phyloP scores from a whole-genome alignment of 108 stramenopile genomes.

The Fragilaria radians region DNA sequence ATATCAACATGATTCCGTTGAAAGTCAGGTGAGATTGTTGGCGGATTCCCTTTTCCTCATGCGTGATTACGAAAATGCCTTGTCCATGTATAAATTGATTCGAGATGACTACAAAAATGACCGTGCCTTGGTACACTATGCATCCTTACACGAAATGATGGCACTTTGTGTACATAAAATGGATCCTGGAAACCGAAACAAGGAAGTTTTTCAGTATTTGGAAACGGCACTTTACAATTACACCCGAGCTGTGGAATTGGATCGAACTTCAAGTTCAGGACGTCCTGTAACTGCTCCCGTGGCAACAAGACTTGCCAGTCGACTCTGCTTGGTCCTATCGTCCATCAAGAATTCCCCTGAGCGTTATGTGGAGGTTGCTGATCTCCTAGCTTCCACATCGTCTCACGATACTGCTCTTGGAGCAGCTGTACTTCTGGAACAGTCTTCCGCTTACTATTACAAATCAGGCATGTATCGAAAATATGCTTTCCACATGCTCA shows the following conservation, averaged over 20 bases:
- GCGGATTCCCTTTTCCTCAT: conserved; percentile 85
- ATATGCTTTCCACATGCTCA: conserved; percentile 88
- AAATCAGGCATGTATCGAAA: conserved; percentile 68
- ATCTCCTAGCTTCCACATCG: conserved; percentile 74
- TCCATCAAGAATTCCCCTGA: conserved; percentile 35
- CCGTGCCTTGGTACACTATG: conserved; percentile 64
- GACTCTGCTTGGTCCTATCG: conserved; percentile 63
- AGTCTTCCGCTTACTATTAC: conserved; percentile 68
- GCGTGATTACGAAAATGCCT: conserved; percentile 72
- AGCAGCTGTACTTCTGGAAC: conserved; percentile 80
- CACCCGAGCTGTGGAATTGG: conserved; percentile 71
- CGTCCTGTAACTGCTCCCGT: conserved; percentile 48
- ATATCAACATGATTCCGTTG: conserved; percentile 77
- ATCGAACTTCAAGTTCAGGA: conserved; percentile 20
- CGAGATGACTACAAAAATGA: conserved; percentile 87
- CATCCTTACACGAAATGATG: conserved; percentile 80
- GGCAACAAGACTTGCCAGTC: conserved; percentile 66
- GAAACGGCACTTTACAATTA: conserved; percentile 70
- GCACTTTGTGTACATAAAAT: conserved; percentile 62
- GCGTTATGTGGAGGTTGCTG: conserved; percentile 75
- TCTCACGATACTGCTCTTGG: conserved; percentile 79
- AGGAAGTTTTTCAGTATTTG: conserved; percentile 36
- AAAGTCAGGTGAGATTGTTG: conserved; percentile 77
- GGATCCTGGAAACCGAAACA: conserved; percentile 38
- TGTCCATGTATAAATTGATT: conserved; percentile 65